Evolutionary conservation across 2,329 filamentous ascomycete genomes (phyloP), one percentile per base, ranked within the genome.

Genomic region (Aspergillus viridinutans): DNA sequence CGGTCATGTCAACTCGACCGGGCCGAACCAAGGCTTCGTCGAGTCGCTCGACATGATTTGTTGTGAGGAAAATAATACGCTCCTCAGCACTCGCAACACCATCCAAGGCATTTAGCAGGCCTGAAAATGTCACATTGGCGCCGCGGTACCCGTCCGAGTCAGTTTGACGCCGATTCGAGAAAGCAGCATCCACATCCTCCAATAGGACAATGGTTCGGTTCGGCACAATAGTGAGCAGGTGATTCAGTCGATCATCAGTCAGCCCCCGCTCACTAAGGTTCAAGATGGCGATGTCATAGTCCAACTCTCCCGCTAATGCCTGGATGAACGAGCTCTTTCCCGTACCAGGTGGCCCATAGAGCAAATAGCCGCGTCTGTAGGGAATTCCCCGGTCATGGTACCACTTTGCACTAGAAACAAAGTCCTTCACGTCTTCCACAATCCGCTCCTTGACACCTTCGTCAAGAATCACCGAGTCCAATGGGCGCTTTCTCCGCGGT

Each of bases 261-360:
- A 97, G 83, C 17, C 92, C 92, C 54, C 90, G 83, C 76, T 96
- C 90, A 74, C 90, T 94, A 29, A 97, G 83, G 66, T 96, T 96
- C 63, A 97, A 81, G 76, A 96, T 92, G 53, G 92, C 92, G 64
- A 97, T 94, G 66, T 90, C 90, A 72, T 93, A 96, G 71, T 96
- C 90, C 56, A 97, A 76, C 68, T 94, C 87, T n/a, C 92, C 93
- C 0, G 94, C 94, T 45, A 99, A 78, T 0, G 94, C 92, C 74
- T 97, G 92, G 61, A 99, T 97, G 66, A 99, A 97, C 0, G 91
- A 96, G 59, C 89, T 97, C 78, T 96, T 97, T 38, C 91, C 95
- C 45, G 89, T 96, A 0, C 92, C 92, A 0, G 92, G 92, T 3
- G 92, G 92, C 0, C 92, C 92, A 67, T 94, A 91, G 0, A 97